Evolutionary conservation across 768 basidiomycete species (phyloP), one percentile per base, ranked within the genome.

Genomic region (Suillus luteus): DNA sequence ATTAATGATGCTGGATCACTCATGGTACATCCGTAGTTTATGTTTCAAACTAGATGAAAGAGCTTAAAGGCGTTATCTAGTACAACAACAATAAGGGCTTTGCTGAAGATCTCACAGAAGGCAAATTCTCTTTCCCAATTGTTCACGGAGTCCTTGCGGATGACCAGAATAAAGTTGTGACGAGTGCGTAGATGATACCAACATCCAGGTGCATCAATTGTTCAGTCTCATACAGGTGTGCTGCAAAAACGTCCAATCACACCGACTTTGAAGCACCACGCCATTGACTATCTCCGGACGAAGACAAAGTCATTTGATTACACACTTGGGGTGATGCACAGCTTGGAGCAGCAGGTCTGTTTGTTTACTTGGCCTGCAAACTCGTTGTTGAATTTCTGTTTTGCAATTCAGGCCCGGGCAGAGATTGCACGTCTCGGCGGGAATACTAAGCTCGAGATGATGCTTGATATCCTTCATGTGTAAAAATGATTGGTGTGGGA

Each of bases 211-310:
- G 27, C 33, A 43, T 55, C 5, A 3, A 27, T 7, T 17, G 15
- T 24, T 38, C n/a, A 5, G 5, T n/a, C 49, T 12, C 7, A 55
- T 40, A 5, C 33, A 97, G 95, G 96, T 68, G 90, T 97, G 31
- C 86, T 99, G 10, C 92, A 96, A 73, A 96, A 97, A 77, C 85
- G 94, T 10, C 95, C 96, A 0, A 81, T 86, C 0, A 93, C 93
- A 0, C 90, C 90, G 1, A 92, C 92, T 0, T 79, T 94, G 54
- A 98, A 98, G 73, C 76, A 77, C 2, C 89, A 95, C 70, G 86
- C 89, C 1, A 94, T 99, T 62, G 77, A 83, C 24, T 95, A 96
- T 72, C 83, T 98, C 63, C 82, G 82, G 43, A 74, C 86, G 27
- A 80, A 82, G 46, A 98, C 96, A 0, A 82, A 85, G 40, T 95